phyloP scores from a whole-genome alignment of 805 yeast genomes.

The Metschnikowia lochheadii region DNA sequence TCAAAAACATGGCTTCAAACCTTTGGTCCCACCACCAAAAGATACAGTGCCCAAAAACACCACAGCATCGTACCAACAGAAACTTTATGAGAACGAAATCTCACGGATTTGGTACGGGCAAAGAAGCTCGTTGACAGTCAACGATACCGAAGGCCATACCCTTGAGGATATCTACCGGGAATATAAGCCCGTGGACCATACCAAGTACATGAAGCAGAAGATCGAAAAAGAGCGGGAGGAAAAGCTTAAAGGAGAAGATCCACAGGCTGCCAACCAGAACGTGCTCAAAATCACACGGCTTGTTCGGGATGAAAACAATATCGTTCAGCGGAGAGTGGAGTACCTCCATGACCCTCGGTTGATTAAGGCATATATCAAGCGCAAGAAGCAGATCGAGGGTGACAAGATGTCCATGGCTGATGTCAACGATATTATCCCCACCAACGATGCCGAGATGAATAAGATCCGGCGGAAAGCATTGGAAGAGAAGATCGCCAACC shows the following conservation, averaged over 20 bases:
- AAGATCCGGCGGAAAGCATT: slow-evolving; percentile 69
- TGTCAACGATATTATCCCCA: slow-evolving; percentile 68
- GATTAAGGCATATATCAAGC: slow-evolving; percentile 76
- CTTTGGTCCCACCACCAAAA: slow-evolving; percentile 32
- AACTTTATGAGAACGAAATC: slow-evolving; percentile 87
- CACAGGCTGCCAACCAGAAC: slow-evolving; percentile 16
- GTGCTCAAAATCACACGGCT: slow-evolving; percentile 62
- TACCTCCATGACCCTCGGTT: slow-evolving; percentile 80
- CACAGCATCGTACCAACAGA: slow-evolving; percentile 63
- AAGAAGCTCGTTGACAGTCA: slow-evolving; percentile 48
- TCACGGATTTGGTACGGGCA: slow-evolving; percentile 87
- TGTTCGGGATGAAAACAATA: slow-evolving; percentile 79
- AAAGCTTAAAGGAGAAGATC: slow-evolving; percentile 27
- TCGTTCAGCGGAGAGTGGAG: slow-evolving; percentile 75
- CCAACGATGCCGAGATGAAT: slow-evolving; percentile 81
- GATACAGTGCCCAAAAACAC: slow-evolving; percentile 37
- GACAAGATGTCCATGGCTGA: slow-evolving; percentile 52
- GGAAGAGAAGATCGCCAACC: slow-evolving; percentile 77
- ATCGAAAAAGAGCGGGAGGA: slow-evolving; percentile 33
- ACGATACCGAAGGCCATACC: slow-evolving; percentile 35
- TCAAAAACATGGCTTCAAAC: slow-evolving; percentile 86
- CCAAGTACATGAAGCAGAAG: slow-evolving; percentile 29
- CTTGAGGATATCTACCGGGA: slow-evolving; percentile 34
- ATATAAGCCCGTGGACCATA: slow-evolving; percentile 35
- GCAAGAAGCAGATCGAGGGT: slow-evolving; percentile 63